Evolutionary conservation across 1,284 basidiomycete species (phyloP).

Genomic region (Pseudozyma pruni): DNA sequence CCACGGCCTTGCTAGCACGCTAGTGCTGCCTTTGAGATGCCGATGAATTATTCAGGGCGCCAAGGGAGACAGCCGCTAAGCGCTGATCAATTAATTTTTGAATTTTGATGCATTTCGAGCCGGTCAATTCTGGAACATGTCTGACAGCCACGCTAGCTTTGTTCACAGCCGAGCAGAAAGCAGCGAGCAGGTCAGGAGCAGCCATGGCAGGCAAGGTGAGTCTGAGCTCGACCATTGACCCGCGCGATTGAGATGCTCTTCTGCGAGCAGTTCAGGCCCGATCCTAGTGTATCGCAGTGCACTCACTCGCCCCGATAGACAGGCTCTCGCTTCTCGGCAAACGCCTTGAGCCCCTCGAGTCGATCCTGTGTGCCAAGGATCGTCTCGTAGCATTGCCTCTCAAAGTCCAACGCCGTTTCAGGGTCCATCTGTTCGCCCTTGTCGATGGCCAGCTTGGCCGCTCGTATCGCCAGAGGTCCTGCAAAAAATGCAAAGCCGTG

Average conservation of each 20-base stretch:
- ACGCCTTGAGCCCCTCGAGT: conserved; percentile 84
- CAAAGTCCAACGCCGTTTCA: conserved; percentile 81
- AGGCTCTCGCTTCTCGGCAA: conserved; percentile 86
- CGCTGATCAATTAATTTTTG: too few relatives aligned
- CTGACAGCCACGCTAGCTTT: conserved; percentile 6
- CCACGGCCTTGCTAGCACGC: background rate
- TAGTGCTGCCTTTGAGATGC: too few relatives aligned
- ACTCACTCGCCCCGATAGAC: conserved; percentile 81
- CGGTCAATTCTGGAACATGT: conserved; percentile 18
- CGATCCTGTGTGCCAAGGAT: conserved; percentile 83
- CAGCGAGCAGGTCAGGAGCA: too few relatives aligned
- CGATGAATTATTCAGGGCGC: too few relatives aligned
- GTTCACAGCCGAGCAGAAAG: too few relatives aligned
- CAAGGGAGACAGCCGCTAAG: too few relatives aligned
- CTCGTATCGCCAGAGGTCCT: conserved; percentile 88
- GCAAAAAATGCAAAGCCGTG: conserved; percentile 1
- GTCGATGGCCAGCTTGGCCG: conserved; percentile 88
- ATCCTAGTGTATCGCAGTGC: too few relatives aligned
- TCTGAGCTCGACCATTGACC: too few relatives aligned
- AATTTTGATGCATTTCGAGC: background rate
- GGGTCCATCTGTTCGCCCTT: conserved; percentile 78
- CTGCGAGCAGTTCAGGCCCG: too few relatives aligned
- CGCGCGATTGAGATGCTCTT: too few relatives aligned
- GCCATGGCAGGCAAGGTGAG: too few relatives aligned
- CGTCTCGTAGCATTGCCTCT: conserved; percentile 84